Evolutionary conservation across 257 asterid species (phyloP).

Genomic region (Henckelia pumila): DNA sequence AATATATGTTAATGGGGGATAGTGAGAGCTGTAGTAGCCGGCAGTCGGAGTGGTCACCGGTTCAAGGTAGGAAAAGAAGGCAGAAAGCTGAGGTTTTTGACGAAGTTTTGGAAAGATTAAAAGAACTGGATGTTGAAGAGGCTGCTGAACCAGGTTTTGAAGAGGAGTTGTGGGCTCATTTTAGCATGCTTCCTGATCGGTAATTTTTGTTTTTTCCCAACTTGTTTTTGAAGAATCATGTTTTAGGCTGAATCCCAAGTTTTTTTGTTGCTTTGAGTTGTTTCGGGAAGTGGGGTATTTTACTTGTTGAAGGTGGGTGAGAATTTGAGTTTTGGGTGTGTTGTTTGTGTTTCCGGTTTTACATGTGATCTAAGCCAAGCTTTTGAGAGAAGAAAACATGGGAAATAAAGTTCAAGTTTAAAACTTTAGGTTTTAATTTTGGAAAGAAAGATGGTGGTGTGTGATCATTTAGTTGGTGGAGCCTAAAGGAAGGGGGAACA

Average conservation of each 20-base stretch:
- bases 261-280: constrained; percentile 21
- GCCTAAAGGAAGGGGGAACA: constrained; percentile 13
- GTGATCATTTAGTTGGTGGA: constrained; percentile 17
- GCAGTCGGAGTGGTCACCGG: constrained; percentile 68
- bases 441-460: constrained; percentile 17
- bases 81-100: constrained; percentile 69
- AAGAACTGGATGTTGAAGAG: constrained; percentile 56
- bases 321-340: not conserved
- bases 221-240: not conserved
- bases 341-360: not conserved
- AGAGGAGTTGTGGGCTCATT: constrained; percentile 88
- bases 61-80: constrained; percentile 49
- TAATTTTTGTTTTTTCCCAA: constrained; percentile 21
- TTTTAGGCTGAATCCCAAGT: not conserved
- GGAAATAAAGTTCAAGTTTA: constrained; percentile 1
- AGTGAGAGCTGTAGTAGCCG: constrained; percentile 69
- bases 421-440: constrained; percentile 14
- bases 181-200: constrained; percentile 68
- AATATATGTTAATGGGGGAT: constrained; percentile 56
- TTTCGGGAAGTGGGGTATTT: constrained; percentile 12
- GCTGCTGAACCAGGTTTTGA: constrained; percentile 58
- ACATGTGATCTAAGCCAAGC: not conserved
- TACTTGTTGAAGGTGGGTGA: constrained; percentile 6
- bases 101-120: constrained; percentile 59
- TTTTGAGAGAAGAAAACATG: not conserved